phyloP scores from a whole-genome alignment of 176 grass and related monocot species.

The Cocos nucifera region DNA sequence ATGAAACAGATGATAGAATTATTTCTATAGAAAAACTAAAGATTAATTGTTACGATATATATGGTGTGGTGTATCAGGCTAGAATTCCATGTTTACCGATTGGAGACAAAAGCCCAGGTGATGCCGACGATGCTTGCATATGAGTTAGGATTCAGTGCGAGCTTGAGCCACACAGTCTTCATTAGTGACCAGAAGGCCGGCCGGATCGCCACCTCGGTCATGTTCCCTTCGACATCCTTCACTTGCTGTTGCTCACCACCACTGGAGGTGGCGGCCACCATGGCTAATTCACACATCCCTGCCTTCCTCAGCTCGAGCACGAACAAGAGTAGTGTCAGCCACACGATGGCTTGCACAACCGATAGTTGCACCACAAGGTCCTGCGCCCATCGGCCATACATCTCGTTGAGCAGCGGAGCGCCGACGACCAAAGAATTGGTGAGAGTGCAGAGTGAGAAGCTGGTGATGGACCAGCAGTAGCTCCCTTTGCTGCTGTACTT shows the following conservation, averaged over 20 bases:
- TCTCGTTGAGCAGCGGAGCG: conserved; percentile 37
- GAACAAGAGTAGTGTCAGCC: conserved; percentile 44
- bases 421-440: conserved; percentile 40
- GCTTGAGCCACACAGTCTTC: conserved; percentile 42
- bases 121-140: conserved; percentile 65
- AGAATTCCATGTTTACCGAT: conserved; percentile 30
- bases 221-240: conserved; percentile 19
- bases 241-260: conserved; percentile 12
- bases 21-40: too few relatives aligned
- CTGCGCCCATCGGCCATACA: conserved; percentile 52
- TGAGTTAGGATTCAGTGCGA: conserved; percentile 61
- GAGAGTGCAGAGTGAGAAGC: conserved; percentile 36
- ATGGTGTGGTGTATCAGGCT: too few relatives aligned
- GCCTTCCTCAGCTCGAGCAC: conserved; percentile 63
- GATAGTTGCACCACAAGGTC: conserved; percentile 79
- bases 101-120: conserved; percentile 40
- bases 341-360: conserved; percentile 64
- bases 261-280: not conserved
- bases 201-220: not conserved
- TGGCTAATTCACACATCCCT: not conserved
- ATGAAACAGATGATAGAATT: too few relatives aligned
- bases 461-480: conserved; percentile 46
- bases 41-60: too few relatives aligned
- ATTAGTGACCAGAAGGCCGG: conserved; percentile 46
- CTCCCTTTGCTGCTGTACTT: not conserved